These are phyloP conservation scores for Paralagenidium karlingii DNA, from an alignment of 352 stramenopile genomes.

Conservation along the genomic window DNA sequence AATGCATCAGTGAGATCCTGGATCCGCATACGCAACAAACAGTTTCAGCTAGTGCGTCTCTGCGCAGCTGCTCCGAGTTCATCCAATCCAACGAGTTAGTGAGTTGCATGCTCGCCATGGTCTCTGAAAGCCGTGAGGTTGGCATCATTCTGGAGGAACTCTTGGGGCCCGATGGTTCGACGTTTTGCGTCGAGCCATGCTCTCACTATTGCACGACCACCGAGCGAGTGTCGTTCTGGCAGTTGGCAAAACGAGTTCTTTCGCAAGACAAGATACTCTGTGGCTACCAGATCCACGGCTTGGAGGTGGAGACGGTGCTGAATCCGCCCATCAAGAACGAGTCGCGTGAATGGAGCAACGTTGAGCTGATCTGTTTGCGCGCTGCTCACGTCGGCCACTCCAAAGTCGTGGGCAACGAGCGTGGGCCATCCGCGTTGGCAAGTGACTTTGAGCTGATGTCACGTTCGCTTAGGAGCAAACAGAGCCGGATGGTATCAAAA, in stretches of 20 bases:
- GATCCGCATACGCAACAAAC: conserved; percentile 77
- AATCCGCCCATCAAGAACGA: conserved; percentile 53
- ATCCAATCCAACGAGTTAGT: conserved; percentile 84
- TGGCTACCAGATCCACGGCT: conserved; percentile 49
- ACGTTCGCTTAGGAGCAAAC: too few relatives aligned
- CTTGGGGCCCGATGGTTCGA: conserved; percentile 44
- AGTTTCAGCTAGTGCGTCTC: conserved; percentile 55
- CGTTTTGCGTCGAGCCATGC: conserved; percentile 61
- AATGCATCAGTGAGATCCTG: conserved; percentile 79
- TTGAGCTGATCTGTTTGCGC: conserved; percentile 71
- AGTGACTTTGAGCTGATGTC: too few relatives aligned
- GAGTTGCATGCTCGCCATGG: conserved; percentile 78
- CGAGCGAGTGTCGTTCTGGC: conserved; percentile 66
- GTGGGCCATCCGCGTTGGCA: too few relatives aligned
- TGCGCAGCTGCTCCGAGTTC: conserved; percentile 73
- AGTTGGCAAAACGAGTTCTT: conserved; percentile 48
- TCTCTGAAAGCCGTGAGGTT: conserved; percentile 76
- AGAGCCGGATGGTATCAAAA: too few relatives aligned
- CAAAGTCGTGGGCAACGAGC: too few relatives aligned
- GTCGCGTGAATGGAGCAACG: conserved; percentile 24
- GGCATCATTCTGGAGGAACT: conserved; percentile 69
- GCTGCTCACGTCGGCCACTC: too few relatives aligned
- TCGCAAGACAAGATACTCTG: conserved; percentile 53
- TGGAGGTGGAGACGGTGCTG: conserved; percentile 36
- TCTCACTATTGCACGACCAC: conserved; percentile 32